Evolutionary conservation across 208 protist genomes (phyloP).

Genomic region (Zelonia costaricensis): DNA sequence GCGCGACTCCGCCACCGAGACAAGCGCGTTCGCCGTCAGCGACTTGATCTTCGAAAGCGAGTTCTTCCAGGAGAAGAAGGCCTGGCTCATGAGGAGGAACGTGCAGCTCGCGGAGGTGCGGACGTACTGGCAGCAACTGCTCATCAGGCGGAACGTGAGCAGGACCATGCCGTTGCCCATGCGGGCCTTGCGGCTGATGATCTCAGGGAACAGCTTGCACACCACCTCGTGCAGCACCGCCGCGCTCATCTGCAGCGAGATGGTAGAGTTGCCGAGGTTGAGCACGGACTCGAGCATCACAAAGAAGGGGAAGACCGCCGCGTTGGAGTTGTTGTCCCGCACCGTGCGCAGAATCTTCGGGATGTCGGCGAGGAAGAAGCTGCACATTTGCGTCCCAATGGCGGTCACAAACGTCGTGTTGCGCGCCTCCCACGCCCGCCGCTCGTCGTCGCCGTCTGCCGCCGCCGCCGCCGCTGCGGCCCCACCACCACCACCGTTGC

Average conservation of each 20-base stretch:
- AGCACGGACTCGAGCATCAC: slow-evolving; percentile 81
- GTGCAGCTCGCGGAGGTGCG: slow-evolving; percentile 54
- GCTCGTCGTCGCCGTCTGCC: slow-evolving; percentile 14
- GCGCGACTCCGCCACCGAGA: slow-evolving; percentile 84
- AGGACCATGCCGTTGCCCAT: slow-evolving; percentile 82
- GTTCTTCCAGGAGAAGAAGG: slow-evolving; percentile 70
- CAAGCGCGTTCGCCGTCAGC: slow-evolving; percentile 74
- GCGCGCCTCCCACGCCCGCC: slow-evolving; percentile 72
- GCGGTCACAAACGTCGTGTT: slow-evolving; percentile 73
- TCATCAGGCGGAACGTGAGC: slow-evolving; percentile 86
- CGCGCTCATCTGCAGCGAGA: slow-evolving; percentile 79
- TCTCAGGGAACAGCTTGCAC: slow-evolving; percentile 76
- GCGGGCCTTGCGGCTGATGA: slow-evolving; percentile 68
- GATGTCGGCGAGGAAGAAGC: slow-evolving; percentile 67
- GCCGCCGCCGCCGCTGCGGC: background rate
- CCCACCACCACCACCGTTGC: background rate
- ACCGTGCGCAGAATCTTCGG: slow-evolving; percentile 55
- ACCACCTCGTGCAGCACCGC: slow-evolving; percentile 71
- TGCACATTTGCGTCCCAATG: slow-evolving; percentile 62
- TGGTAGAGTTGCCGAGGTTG: slow-evolving; percentile 76
- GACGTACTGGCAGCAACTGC: slow-evolving; percentile 82
- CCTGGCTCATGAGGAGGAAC: slow-evolving; percentile 81
- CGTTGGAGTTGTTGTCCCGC: slow-evolving; percentile 43
- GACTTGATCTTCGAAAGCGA: slow-evolving; percentile 82
- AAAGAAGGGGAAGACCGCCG: slow-evolving; percentile 82